These are phyloP conservation scores for Eutrema salsugineum DNA, from an alignment of 441 rosid genomes.

Conservation along the genomic window DNA sequence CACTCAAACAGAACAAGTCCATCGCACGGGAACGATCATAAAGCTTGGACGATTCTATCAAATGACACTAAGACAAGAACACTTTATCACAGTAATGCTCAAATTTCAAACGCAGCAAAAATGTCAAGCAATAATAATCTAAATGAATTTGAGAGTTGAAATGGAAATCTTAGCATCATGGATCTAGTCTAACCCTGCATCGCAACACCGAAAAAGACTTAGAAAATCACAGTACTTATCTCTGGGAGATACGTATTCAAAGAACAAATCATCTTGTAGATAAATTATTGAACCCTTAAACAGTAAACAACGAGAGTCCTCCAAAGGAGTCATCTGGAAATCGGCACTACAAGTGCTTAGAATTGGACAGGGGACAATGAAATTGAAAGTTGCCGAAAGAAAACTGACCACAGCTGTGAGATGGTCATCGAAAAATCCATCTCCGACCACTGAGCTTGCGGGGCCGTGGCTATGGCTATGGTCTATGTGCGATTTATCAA, in stretches of 20 bases:
- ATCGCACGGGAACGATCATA: not conserved
- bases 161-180: not conserved
- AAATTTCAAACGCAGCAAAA: too few species aligned
- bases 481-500: too few species aligned
- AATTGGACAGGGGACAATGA: not conserved
- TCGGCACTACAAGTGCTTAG: not conserved
- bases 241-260: not conserved
- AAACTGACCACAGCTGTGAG: not conserved
- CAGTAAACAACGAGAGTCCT: not conserved
- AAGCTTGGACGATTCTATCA: not conserved
- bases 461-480: too few species aligned
- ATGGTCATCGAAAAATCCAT: not conserved
- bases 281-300: not conserved
- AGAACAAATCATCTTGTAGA: not conserved
- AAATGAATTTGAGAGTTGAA: too few species aligned
- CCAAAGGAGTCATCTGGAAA: not conserved
- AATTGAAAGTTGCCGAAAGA: not conserved
- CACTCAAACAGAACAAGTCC: not conserved
- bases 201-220: not conserved
- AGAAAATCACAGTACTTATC: not conserved
- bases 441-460: not conserved
- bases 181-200: not conserved
- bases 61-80: too few species aligned
- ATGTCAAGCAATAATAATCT: too few species aligned
- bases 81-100: too few species aligned